phyloP scores from a whole-genome alignment of 176 grass and related monocot genomes.

The Dactylis glomerata region DNA sequence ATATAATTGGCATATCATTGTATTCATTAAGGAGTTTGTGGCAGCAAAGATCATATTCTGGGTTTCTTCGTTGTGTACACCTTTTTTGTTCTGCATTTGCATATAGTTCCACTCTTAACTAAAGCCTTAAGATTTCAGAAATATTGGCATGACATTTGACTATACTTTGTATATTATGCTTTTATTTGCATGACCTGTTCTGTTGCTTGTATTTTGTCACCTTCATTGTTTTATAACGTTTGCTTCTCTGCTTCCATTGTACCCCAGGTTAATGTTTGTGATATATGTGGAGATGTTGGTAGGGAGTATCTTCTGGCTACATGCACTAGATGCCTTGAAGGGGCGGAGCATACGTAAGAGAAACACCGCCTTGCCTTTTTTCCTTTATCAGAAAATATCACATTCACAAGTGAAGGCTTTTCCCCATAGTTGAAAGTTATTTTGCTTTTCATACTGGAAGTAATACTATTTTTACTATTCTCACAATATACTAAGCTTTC shows the following conservation, averaged over 20 bases:
- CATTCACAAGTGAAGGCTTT: neutral
- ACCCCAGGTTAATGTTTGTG: slow-evolving; percentile 88
- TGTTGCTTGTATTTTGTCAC: neutral
- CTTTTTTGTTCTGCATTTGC: slow-evolving; percentile 1
- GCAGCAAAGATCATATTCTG: neutral
- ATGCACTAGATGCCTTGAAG: slow-evolving; percentile 90
- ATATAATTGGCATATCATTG: neutral
- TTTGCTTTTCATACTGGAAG: slow-evolving; percentile 23
- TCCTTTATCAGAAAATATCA: slow-evolving; percentile 2
- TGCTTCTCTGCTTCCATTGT: slow-evolving; percentile 23
- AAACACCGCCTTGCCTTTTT: slow-evolving; percentile 8
- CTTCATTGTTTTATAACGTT: slow-evolving; percentile 19
- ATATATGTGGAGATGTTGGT: slow-evolving; percentile 98
- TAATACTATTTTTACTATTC: neutral
- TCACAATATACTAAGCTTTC: neutral
- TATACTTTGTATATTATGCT: slow-evolving; percentile 16
- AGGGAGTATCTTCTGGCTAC: slow-evolving; percentile 88
- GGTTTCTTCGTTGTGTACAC: neutral
- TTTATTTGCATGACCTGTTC: neutral
- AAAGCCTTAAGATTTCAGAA: neutral
- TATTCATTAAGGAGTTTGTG: neutral
- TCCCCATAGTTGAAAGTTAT: neutral
- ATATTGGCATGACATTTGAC: neutral
- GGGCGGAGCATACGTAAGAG: slow-evolving; percentile 94
- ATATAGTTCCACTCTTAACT: neutral